Percentiles rank a stretch among this genome's conserved stretches.
phyloP scores from a whole-genome alignment of 108 stramenopile species.

The Fragilaria crotonensis region DNA sequence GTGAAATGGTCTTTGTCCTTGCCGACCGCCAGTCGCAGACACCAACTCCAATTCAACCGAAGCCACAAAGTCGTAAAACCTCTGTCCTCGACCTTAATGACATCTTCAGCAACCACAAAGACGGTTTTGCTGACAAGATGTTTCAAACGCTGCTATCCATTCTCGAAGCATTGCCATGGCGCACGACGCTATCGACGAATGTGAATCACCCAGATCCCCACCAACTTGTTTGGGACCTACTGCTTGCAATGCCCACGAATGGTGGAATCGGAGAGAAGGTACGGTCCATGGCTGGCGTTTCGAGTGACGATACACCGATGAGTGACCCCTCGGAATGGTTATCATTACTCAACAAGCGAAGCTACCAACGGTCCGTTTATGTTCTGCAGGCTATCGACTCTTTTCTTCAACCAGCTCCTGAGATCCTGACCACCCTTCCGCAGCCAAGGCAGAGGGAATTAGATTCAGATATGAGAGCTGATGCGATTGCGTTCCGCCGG shows the following conservation, averaged over 20 bases:
- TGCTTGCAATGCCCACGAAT: slow-evolving; percentile 91
- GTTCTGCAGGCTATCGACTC: slow-evolving; percentile 90
- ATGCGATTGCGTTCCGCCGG: slow-evolving; percentile 48
- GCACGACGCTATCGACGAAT: slow-evolving; percentile 16
- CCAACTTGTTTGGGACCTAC: slow-evolving; percentile 85
- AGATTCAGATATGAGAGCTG: slow-evolving; percentile 23
- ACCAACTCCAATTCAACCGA: background rate
- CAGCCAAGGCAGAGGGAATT: slow-evolving; percentile 19
- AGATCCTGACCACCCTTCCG: slow-evolving; percentile 54
- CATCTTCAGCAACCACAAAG: slow-evolving; percentile 47
- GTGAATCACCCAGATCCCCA: slow-evolving; percentile 33
- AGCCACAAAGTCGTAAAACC: background rate
- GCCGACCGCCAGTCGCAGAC: slow-evolving; percentile 29
- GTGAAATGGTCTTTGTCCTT: slow-evolving; percentile 71
- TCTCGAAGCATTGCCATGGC: slow-evolving; percentile 51
- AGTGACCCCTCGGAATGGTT: slow-evolving; percentile 68
- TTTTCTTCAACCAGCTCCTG: slow-evolving; percentile 79
- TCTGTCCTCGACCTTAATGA: slow-evolving; percentile 43
- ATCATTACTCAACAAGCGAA: slow-evolving; percentile 50
- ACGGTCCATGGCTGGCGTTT: slow-evolving; percentile 4
- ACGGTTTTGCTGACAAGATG: slow-evolving; percentile 49
- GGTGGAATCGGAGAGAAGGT: slow-evolving; percentile 49
- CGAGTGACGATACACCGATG: slow-evolving; percentile 49
- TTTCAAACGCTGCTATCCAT: slow-evolving; percentile 63
- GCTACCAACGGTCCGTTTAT: slow-evolving; percentile 83